These are phyloP conservation scores for Metschnikowia peoriensis DNA, from an alignment of 805 yeast species.

Conservation along the genomic window DNA sequence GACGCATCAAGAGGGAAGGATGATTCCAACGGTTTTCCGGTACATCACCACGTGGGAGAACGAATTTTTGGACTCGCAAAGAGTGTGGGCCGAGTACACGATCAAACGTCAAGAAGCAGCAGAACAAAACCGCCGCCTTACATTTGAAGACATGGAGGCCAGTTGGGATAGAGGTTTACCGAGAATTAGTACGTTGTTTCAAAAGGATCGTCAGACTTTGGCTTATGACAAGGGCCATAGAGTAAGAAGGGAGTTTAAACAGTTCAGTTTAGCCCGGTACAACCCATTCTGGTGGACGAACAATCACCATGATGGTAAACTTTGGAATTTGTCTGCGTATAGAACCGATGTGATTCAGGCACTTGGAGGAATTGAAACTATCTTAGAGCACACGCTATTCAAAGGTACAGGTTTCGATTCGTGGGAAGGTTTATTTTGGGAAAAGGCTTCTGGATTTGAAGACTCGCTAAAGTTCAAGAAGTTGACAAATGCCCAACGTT, in stretches of 20 bases:
- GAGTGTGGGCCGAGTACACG: constrained; percentile 98
- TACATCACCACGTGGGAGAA: constrained; percentile 96
- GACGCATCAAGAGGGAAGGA: constrained; percentile 73
- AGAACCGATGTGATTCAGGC: constrained; percentile 96
- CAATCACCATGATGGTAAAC: constrained; percentile 88
- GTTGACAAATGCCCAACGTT: constrained; percentile 94
- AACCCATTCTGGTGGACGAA: constrained; percentile 98
- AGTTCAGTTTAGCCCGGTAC: constrained; percentile 64
- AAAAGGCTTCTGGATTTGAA: constrained; percentile 94
- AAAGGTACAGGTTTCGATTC: constrained; percentile 96
- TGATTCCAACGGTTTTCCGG: constrained; percentile 91
- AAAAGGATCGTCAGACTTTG: constrained; percentile 89
- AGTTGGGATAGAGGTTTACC: constrained; percentile 98
- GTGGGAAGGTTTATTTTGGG: constrained; percentile 99
- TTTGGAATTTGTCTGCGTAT: constrained; percentile 92
- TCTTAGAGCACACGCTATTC: constrained; percentile 89
- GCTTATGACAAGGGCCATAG: constrained; percentile 96
- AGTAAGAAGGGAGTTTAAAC: constrained; percentile 73
- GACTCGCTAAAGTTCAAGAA: constrained; percentile 93
- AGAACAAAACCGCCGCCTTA: constrained; percentile 78
- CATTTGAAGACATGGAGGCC: constrained; percentile 90
- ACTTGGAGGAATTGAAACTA: constrained; percentile 94
- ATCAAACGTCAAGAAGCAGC: constrained; percentile 83
- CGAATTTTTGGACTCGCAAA: constrained; percentile 87
- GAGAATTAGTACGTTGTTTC: constrained; percentile 90